A percentile compares a stretch with the other conserved stretches of the same genome.
Evolutionary conservation across 768 basidiomycete species (phyloP).

Genomic region (Epithele typhae): DNA sequence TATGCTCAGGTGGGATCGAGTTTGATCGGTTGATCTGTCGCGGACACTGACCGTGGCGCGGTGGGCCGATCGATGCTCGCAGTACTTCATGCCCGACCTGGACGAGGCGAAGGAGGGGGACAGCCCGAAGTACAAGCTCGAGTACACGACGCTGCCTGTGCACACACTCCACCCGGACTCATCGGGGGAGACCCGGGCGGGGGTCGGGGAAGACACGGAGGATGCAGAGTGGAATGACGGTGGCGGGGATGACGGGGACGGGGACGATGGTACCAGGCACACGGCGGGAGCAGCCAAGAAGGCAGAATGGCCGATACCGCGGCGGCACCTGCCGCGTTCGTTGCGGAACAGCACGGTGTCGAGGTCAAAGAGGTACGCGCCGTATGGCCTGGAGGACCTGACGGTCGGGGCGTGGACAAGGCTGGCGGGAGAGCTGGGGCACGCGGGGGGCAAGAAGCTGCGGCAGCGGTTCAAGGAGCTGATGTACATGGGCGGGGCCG

Average conservation of each 20-base stretch:
- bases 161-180: conserved; percentile 36
- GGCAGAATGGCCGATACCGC: conserved; percentile 51
- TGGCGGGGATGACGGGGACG: background rate
- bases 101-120: conserved; percentile 41
- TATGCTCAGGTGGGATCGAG: conserved; percentile 72
- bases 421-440: conserved; percentile 59
- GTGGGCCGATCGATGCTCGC: background rate
- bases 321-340: conserved; percentile 47
- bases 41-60: background rate
- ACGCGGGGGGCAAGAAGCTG: conserved; percentile 44
- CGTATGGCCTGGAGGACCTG: conserved; percentile 72
- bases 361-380: conserved; percentile 51
- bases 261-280: background rate
- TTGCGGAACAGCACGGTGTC: conserved; percentile 39
- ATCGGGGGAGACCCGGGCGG: conserved; percentile 13
- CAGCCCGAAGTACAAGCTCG: conserved; percentile 64
- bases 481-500: conserved; percentile 60
- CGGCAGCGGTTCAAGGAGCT: conserved; percentile 61
- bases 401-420: conserved; percentile 72
- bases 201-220: conserved; percentile 4
- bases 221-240: background rate
- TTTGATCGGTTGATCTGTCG: background rate
- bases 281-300: conserved; percentile 12
- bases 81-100: conserved; percentile 63
- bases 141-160: conserved; percentile 67